A percentile compares a stretch with the other conserved stretches of the same genome.
phyloP scores from a whole-genome alignment of 345 rosid genomes.

The Trapa incisa region DNA sequence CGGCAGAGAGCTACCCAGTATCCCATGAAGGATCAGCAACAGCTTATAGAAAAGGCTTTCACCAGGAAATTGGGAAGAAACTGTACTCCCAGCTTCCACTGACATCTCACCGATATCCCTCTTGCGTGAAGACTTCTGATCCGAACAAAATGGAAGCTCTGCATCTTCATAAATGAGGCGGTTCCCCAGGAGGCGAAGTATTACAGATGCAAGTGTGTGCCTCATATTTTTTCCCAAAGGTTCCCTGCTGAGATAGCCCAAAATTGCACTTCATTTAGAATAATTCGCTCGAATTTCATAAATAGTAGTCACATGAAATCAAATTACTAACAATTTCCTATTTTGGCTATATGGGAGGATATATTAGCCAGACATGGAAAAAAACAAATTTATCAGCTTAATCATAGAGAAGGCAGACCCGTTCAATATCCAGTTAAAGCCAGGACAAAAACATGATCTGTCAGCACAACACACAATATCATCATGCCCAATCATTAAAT shows the following conservation, averaged over 20 bases:
- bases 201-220: constrained; percentile 67
- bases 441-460: background rate
- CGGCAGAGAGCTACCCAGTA: constrained; percentile 64
- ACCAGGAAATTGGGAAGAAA: constrained; percentile 37
- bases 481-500: background rate
- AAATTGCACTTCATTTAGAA: background rate
- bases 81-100: constrained; percentile 27
- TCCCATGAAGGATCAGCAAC: constrained; percentile 70
- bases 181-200: constrained; percentile 83
- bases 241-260: constrained; percentile 36
- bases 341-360: background rate
- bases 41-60: constrained; percentile 75
- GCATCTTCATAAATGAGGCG: constrained; percentile 84
- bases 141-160: constrained; percentile 33
- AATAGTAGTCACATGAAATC: background rate
- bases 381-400: background rate
- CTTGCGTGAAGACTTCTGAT: constrained; percentile 35
- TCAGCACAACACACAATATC: background rate
- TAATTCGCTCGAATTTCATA: background rate
- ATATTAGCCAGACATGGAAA: background rate
- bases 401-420: no score
- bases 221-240: constrained; percentile 69
- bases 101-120: constrained; percentile 37
- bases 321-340: background rate
- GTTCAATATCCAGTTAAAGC: background rate